Conservation (phyloP, 2,329 filamentous ascomycete species). For the Remersonia thermophila region DNA sequence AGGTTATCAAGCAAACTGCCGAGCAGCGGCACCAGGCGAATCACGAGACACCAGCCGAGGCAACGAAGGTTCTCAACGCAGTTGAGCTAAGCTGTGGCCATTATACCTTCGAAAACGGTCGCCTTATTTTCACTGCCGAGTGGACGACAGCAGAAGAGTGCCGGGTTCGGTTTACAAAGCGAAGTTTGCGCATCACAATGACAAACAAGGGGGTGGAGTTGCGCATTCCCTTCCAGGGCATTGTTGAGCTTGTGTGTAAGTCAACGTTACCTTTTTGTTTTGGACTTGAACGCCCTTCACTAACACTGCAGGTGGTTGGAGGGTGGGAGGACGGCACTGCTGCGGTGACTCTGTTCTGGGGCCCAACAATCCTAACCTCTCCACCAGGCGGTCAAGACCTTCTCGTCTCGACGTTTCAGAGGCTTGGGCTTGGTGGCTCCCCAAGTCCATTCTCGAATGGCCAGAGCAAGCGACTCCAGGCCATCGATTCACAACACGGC, state of each 20-base stretch:
- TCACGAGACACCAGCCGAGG: neutral
- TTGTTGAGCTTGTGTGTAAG: slow-evolving; percentile 30
- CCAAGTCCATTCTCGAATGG: no score
- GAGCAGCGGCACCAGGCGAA: slow-evolving; percentile 9
- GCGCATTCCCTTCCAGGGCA: slow-evolving; percentile 37
- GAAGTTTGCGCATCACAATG: slow-evolving; percentile 29
- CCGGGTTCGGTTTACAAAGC: slow-evolving; percentile 31
- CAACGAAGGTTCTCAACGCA: slow-evolving; percentile 5
- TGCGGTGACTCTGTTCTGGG: slow-evolving; percentile 35
- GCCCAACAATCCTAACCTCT: slow-evolving; percentile 33
- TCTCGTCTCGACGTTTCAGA: no score
- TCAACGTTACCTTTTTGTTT: no score
- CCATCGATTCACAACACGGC: slow-evolving; percentile 9
- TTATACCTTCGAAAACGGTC: slow-evolving; percentile 27
- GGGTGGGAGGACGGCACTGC: slow-evolving; percentile 26
- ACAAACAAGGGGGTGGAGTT: slow-evolving; percentile 22
- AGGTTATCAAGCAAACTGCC: slow-evolving; percentile 11
- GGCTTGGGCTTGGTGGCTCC: no score
- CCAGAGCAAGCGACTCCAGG: no score
- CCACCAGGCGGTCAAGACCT: no score
- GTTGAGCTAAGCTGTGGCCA: slow-evolving; percentile 28
- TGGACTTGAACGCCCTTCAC: no score
- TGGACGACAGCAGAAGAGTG: slow-evolving; percentile 23
- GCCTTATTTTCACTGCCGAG: slow-evolving; percentile 34
- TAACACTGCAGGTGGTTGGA: no score